Evolutionary conservation across 2,329 filamentous ascomycete species (phyloP).

Genomic region (Cadophora malorum): DNA sequence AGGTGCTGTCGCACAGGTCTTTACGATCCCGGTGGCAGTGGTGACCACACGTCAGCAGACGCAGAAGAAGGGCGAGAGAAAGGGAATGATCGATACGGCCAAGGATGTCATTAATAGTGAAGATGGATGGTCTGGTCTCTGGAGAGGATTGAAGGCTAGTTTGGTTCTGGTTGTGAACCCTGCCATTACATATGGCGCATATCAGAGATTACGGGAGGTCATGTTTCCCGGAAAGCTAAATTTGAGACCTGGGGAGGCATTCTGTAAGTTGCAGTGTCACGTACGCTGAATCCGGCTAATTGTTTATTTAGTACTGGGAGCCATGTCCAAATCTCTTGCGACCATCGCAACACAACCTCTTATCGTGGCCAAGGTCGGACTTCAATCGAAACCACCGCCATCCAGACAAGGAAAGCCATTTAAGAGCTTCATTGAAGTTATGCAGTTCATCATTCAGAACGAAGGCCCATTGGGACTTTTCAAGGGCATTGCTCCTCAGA

Average conservation of each 20-base stretch:
- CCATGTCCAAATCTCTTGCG: conserved; percentile 89
- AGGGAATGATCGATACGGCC: conserved; percentile 85
- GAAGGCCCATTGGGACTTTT: conserved; percentile 87
- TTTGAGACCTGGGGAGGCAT: conserved; percentile 85
- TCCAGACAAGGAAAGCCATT: conserved; percentile 88
- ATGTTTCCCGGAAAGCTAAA: conserved; percentile 79
- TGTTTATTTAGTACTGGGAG: conserved; percentile 73
- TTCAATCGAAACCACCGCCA: conserved; percentile 91
- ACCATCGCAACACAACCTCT: conserved; percentile 93
- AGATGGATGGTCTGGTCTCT: conserved; percentile 87
- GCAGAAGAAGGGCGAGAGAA: conserved; percentile 81
- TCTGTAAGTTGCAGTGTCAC: conserved; percentile 62
- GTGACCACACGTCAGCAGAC: conserved; percentile 97
- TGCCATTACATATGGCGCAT: conserved; percentile 96
- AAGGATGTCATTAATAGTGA: conserved; percentile 88
- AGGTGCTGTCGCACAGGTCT: conserved; percentile 90
- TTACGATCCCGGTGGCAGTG: conserved; percentile 95
- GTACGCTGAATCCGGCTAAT: background rate
- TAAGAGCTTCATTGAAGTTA: conserved; percentile 91
- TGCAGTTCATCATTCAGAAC: conserved; percentile 89
- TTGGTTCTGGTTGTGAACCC: conserved; percentile 95
- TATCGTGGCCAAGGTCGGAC: conserved; percentile 95
- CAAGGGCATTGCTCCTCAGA: conserved; percentile 95
- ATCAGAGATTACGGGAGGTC: conserved; percentile 81
- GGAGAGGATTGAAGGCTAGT: conserved; percentile 95